phyloP scores from a whole-genome alignment of 768 basidiomycete species.

The Hypholoma fasciculare region DNA sequence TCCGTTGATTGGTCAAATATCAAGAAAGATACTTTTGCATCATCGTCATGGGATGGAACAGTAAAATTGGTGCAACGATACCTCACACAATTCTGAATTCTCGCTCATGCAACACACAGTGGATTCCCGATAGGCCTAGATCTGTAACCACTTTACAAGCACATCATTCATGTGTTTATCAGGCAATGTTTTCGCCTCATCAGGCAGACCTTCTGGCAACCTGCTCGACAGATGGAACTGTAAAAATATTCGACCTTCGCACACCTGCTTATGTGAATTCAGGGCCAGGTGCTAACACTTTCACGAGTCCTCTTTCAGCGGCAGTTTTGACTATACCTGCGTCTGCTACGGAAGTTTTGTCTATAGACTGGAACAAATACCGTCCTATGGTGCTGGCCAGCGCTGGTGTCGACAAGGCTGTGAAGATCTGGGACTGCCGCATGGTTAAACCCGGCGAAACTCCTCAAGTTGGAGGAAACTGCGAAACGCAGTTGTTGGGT shows the following conservation, averaged over 20 bases:
- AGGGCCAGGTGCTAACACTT: slow-evolving; percentile 51
- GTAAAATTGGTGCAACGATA: slow-evolving; percentile 74
- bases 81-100: background rate
- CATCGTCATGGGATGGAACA: slow-evolving; percentile 90
- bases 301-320: slow-evolving; percentile 67
- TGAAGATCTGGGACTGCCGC: slow-evolving; percentile 85
- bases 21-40: slow-evolving; percentile 83
- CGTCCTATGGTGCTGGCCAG: slow-evolving; percentile 75
- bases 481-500: slow-evolving; percentile 70
- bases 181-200: slow-evolving; percentile 91
- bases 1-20: slow-evolving; percentile 96
- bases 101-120: slow-evolving; percentile 45
- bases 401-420: slow-evolving; percentile 63
- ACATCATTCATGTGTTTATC: slow-evolving; percentile 84
- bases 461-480: slow-evolving; percentile 66
- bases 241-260: slow-evolving; percentile 72
- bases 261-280: slow-evolving; percentile 56
- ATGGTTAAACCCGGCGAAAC: slow-evolving; percentile 66
- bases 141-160: slow-evolving; percentile 84
- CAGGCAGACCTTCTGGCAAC: slow-evolving; percentile 79
- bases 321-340: slow-evolving; percentile 79
- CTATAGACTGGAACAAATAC: slow-evolving; percentile 94
- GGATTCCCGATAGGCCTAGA: slow-evolving; percentile 79
- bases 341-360: slow-evolving; percentile 74
- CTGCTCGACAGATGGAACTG: slow-evolving; percentile 84